Conservation (phyloP, 257 asterid species). For the Paulownia fortunei region DNA sequence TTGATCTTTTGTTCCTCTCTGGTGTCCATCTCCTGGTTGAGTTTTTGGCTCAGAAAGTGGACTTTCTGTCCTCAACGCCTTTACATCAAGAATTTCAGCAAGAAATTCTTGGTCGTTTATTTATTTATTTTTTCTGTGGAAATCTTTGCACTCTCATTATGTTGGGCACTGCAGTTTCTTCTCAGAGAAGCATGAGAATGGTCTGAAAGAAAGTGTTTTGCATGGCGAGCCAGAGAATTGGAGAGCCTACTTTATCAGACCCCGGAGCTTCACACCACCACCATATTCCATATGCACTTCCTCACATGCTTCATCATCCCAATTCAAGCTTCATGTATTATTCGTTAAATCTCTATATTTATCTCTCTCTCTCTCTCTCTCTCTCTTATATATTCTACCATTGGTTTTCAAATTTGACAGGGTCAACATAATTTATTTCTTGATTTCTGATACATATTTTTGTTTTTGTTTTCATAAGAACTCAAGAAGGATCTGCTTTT, state of each 20-base stretch:
- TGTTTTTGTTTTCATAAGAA: constrained; percentile 30
- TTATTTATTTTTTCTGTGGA: neutral
- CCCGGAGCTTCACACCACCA: constrained; percentile 58
- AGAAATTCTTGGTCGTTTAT: neutral
- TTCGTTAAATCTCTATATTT: too few relatives aligned
- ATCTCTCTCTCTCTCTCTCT: too few relatives aligned
- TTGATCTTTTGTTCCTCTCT: constrained; percentile 43
- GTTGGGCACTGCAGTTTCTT: neutral
- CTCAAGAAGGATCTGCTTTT: constrained; percentile 72
- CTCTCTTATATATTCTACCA: too few relatives aligned
- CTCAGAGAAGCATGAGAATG: constrained; percentile 39
- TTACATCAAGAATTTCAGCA: constrained; percentile 1
- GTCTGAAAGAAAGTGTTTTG: constrained; percentile 50
- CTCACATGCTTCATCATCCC: constrained; percentile 62
- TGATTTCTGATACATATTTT: constrained; percentile 36
- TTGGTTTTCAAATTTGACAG: too few relatives aligned
- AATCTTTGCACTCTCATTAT: neutral
- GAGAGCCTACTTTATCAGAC: constrained; percentile 55
- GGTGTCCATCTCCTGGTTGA: constrained; percentile 25
- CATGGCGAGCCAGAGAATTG: constrained; percentile 85
- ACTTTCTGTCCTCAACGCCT: constrained; percentile 32
- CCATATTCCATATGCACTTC: constrained; percentile 60
- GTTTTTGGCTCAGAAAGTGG: constrained; percentile 16
- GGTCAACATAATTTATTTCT: neutral
- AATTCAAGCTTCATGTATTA: constrained; percentile 64